Conservation (phyloP, 441 rosid species). For the Dalechampia spathulata region DNA sequence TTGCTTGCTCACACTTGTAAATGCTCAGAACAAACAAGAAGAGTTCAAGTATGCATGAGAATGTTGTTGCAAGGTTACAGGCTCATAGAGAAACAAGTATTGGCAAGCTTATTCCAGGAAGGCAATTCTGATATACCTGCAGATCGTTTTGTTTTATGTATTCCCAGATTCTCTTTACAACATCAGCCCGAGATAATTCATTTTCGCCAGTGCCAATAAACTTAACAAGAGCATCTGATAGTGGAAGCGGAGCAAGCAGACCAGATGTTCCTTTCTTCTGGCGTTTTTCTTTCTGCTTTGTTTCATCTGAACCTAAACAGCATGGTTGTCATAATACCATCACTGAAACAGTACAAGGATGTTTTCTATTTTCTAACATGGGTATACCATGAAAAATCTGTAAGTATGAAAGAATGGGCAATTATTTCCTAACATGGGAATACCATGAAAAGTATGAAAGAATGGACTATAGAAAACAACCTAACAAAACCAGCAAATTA, state of each 20-base stretch:
- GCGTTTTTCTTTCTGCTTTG: slow-evolving; percentile 38
- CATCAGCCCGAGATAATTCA: slow-evolving; percentile 46
- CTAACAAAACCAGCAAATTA: not conserved
- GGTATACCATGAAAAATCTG: too few relatives aligned
- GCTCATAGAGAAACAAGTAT: not conserved
- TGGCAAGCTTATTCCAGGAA: not conserved
- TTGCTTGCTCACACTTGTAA: not conserved
- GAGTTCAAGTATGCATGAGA: not conserved
- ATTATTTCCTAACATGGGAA: too few relatives aligned
- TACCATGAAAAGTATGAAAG: not conserved
- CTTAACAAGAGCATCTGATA: slow-evolving; percentile 54
- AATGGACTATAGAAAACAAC: not conserved
- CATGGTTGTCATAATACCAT: slow-evolving; percentile 4
- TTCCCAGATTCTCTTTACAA: slow-evolving; percentile 64
- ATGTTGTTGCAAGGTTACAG: not conserved
- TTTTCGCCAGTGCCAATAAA: slow-evolving; percentile 64
- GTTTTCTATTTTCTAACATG: not conserved
- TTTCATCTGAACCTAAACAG: slow-evolving; percentile 35
- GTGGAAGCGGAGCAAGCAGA: slow-evolving; percentile 54
- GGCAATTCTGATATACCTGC: slow-evolving; percentile 34
- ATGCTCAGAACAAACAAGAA: not conserved
- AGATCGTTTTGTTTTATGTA: slow-evolving; percentile 65
- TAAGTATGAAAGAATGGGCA: too few relatives aligned
- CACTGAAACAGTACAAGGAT: not conserved
- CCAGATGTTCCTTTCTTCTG: slow-evolving; percentile 46